Percentiles rank a stretch among this genome's conserved stretches.
phyloP scores from a whole-genome alignment of 2,329 filamentous ascomycete genomes.

The Talaromyces albobiverticillius region DNA sequence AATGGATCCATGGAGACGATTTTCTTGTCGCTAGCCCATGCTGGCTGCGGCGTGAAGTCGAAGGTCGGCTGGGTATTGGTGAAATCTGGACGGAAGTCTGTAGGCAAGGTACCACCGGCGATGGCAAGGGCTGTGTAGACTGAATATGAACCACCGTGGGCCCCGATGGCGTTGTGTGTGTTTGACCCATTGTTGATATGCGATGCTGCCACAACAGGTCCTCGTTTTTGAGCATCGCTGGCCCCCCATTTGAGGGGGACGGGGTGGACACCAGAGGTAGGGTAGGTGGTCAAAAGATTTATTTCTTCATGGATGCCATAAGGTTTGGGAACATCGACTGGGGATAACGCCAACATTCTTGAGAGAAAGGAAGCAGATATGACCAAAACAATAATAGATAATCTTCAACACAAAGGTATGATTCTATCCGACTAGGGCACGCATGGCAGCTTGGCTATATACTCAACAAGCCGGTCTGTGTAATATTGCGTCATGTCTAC shows the following conservation, averaged over 20 bases:
- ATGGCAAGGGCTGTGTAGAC: conserved; percentile 94
- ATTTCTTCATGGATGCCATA: too few relatives aligned
- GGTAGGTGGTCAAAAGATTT: conserved; percentile 85
- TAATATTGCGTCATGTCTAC: too few relatives aligned
- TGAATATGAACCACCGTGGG: conserved; percentile 85
- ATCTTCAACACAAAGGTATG: too few relatives aligned
- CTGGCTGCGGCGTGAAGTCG: conserved; percentile 79
- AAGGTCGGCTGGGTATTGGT: conserved; percentile 87
- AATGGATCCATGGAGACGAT: conserved; percentile 97
- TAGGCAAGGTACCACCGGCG: conserved; percentile 81
- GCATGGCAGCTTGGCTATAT: too few relatives aligned
- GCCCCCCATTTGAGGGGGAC: conserved; percentile 85
- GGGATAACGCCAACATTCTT: too few relatives aligned
- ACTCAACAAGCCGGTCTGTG: too few relatives aligned
- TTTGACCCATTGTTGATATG: conserved; percentile 28
- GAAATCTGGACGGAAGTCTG: conserved; percentile 74
- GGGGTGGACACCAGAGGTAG: conserved; percentile 87
- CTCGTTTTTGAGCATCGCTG: conserved; percentile 68
- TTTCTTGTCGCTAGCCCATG: conserved; percentile 87
- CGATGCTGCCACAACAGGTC: conserved; percentile 84
- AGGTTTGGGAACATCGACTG: too few relatives aligned
- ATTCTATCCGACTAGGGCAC: too few relatives aligned
- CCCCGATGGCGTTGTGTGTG: conserved; percentile 56
- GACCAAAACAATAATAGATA: too few relatives aligned
- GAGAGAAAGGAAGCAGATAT: too few relatives aligned